Base-by-base conservation (phyloP, 345 rosid species). In the Psidium guajava region DNA sequence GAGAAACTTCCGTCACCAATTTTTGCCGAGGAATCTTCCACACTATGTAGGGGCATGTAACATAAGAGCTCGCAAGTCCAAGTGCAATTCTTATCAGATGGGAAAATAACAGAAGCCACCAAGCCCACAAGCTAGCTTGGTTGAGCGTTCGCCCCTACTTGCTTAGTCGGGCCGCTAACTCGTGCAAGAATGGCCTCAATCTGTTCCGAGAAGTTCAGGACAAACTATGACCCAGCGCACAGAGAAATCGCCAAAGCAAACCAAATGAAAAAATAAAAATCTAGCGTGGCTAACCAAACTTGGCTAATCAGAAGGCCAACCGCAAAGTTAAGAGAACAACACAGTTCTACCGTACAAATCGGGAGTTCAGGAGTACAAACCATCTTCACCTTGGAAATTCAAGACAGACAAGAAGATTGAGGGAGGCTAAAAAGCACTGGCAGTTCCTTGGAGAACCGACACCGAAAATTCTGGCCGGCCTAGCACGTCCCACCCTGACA, bases 31-130 rank as follows among this genome's bases (percentile, higher is more conserved):
- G 24, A 69, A 36, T 32, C 77, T 8, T 36, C 77, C 77, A 9
- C 47, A 20, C 13, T 10, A 36, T 2, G 0, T 69, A 69, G 47
- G 1, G 25, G 25, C 12, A 36, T 10, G 13, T 0, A 9, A 13
- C 8, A 0, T 1, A 0, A 28, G 80, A 69, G 80, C 80, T 69
- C 24, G 13, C 24, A 0, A 64, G 22, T 64, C 11, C 3, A 28
- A 36, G 25, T 18, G 47, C 12, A 18, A 9, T 36, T 69, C 80
- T 69, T 9, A 20, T 32, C 3, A 0, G 7, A 36, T 69, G 25
- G 80, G 25, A 69, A 16, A 18, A 36, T 36, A 69, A 69, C 0
- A 69, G 47, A 69, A 69, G 77, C 0, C 0, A 0, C 6, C 44
- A 64, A 64, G 25, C 47, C 22, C 0, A 10, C 5, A 1, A 69